Conservation (phyloP, 352 stramenopile species). For the Pythium monospermum region DNA sequence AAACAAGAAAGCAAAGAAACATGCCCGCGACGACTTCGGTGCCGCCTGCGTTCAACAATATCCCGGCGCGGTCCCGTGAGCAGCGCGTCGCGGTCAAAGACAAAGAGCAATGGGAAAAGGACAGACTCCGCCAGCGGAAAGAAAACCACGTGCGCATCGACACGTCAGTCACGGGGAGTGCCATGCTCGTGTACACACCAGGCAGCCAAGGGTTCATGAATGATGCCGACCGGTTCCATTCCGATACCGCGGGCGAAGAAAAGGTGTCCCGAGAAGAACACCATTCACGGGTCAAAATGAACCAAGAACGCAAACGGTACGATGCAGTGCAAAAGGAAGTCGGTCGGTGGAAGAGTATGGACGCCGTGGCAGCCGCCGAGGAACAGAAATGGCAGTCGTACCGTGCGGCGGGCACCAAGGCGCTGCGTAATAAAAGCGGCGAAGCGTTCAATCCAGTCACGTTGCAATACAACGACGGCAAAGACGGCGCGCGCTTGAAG, state of each 20-base stretch:
- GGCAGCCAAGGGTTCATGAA: slow-evolving; percentile 75
- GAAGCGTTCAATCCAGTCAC: slow-evolving; percentile 87
- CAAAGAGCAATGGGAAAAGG: slow-evolving; percentile 79
- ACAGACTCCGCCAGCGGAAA: slow-evolving; percentile 54
- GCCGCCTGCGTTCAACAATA: slow-evolving; percentile 66
- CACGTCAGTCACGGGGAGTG: slow-evolving; percentile 53
- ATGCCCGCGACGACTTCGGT: slow-evolving; percentile 2
- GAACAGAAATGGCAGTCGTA: slow-evolving; percentile 60
- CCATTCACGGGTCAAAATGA: slow-evolving; percentile 40
- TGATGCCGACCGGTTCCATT: slow-evolving; percentile 87
- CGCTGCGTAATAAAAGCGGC: slow-evolving; percentile 80
- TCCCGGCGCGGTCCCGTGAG: slow-evolving; percentile 57
- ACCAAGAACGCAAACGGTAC: slow-evolving; percentile 61
- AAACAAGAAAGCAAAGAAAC: not conserved
- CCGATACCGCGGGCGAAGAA: slow-evolving; percentile 85
- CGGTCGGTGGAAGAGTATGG: slow-evolving; percentile 82
- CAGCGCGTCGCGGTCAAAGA: slow-evolving; percentile 65
- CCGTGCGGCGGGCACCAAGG: slow-evolving; percentile 68
- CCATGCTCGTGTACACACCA: slow-evolving; percentile 62
- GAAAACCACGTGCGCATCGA: slow-evolving; percentile 68
- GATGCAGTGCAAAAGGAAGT: slow-evolving; percentile 68
- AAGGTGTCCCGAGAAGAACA: slow-evolving; percentile 49
- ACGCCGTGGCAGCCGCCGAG: slow-evolving; percentile 51
- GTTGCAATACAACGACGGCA: slow-evolving; percentile 83
- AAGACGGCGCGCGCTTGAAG: slow-evolving; percentile 68